Conservation (phyloP, 305 asterid genomes). For the Fraxinus angustifolia region DNA sequence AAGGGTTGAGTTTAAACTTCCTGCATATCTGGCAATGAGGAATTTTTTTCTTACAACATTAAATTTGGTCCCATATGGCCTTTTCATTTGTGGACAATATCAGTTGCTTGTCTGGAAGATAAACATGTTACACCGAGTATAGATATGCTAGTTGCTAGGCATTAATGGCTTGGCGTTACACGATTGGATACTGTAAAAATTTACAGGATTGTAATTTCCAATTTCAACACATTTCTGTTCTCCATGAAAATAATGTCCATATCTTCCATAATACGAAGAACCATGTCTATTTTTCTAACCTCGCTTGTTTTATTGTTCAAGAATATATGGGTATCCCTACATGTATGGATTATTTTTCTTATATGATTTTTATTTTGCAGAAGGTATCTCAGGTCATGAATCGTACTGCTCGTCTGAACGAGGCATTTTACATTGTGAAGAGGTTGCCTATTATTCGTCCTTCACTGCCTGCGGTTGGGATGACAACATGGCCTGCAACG, state of each 20-base stretch:
- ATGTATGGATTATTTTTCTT: not conserved
- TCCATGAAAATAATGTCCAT: not conserved
- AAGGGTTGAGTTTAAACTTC: not conserved
- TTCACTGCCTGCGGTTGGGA: slow-evolving; percentile 63
- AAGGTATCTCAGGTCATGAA: slow-evolving; percentile 85
- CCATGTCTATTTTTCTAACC: not conserved
- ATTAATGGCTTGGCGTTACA: not conserved
- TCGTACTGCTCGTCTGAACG: slow-evolving; percentile 88
- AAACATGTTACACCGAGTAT: not conserved
- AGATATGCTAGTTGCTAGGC: not conserved
- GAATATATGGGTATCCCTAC: not conserved
- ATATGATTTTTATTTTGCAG: slow-evolving; percentile 41
- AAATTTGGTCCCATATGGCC: not conserved
- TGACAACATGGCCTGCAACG: slow-evolving; percentile 65
- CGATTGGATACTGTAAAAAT: not conserved
- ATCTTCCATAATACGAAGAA: not conserved
- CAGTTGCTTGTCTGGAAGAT: not conserved
- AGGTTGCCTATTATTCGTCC: slow-evolving; percentile 80
- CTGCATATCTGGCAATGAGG: not conserved
- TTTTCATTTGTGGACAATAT: not conserved
- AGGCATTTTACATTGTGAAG: slow-evolving; percentile 85
- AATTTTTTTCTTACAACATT: not conserved
- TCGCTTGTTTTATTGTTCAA: not conserved
- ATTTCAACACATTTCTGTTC: not conserved
- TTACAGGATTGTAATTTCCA: not conserved